Evolutionary conservation across 495 filamentous ascomycete genomes (phyloP).

Genomic region (Daldinia bambusicola): DNA sequence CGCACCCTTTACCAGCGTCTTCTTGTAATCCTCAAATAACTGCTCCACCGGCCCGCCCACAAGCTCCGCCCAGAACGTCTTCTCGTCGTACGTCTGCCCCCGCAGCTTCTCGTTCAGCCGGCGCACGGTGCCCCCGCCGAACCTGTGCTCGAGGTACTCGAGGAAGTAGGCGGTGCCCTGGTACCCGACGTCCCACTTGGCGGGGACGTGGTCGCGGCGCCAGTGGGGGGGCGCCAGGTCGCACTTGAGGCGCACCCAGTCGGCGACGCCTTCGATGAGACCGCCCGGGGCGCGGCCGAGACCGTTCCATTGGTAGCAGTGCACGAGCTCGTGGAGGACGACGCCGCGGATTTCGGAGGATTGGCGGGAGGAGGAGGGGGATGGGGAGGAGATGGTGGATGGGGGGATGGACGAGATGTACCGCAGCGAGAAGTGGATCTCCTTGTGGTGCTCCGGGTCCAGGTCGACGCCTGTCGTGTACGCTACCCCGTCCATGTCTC

Average conservation of each 20-base stretch:
- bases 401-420: conserved; percentile 70
- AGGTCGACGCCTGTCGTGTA: conserved; percentile 87
- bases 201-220: conserved; percentile 65
- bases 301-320: conserved; percentile 90
- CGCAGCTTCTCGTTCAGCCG: conserved; percentile 77
- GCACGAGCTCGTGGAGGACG: conserved; percentile 91
- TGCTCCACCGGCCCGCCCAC: conserved; percentile 71
- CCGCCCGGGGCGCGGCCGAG: conserved; percentile 74
- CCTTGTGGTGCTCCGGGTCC: conserved; percentile 85
- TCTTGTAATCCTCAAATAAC: conserved; percentile 77
- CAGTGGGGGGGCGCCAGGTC: conserved; percentile 85
- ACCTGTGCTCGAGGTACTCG: conserved; percentile 72
- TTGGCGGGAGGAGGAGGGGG: conserved; percentile 42
- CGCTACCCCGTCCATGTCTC: conserved; percentile 82
- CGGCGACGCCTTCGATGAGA: conserved; percentile 90
- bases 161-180: conserved; percentile 93
- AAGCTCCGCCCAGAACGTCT: conserved; percentile 75
- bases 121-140: conserved; percentile 76
- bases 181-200: conserved; percentile 91
- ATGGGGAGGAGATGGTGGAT: no score
- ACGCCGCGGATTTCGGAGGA: conserved; percentile 83
- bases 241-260: conserved; percentile 86
- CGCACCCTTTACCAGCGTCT: conserved; percentile 38
- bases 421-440: conserved; percentile 85
- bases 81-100: conserved; percentile 64